Percentiles rank a stretch among this genome's conserved stretches.
These are phyloP conservation scores for Coleophoma eucalyptorum DNA, from an alignment of 2,329 filamentous ascomycete species.

Conservation along the genomic window DNA sequence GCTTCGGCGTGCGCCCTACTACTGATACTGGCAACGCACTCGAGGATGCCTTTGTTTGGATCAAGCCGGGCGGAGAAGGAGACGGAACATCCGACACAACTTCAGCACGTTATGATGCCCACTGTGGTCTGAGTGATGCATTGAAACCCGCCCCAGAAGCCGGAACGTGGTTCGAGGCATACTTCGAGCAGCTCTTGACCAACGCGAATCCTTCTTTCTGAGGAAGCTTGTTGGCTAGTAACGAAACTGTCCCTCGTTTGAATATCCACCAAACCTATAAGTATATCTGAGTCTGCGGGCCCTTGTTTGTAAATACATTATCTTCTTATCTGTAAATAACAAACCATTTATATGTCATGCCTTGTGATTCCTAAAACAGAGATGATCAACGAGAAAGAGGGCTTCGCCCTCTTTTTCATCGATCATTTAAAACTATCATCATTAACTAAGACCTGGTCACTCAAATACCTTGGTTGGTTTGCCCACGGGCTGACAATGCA, in stretches of 20 bases:
- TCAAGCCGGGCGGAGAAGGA: constrained; percentile 60
- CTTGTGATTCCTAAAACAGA: not conserved
- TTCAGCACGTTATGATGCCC: constrained; percentile 43
- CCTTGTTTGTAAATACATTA: not conserved
- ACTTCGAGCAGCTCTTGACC: constrained; percentile 52
- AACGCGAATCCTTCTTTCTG: constrained; percentile 53
- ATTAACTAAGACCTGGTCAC: not conserved
- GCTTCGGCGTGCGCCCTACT: constrained; percentile 61
- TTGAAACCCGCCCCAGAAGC: constrained; percentile 66
- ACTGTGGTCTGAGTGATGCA: constrained; percentile 46
- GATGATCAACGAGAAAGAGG: not conserved
- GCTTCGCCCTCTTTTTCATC: too few relatives aligned
- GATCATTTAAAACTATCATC: not conserved
- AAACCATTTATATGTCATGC: not conserved
- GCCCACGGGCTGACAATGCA: too few relatives aligned
- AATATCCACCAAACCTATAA: not conserved
- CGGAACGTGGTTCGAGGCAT: constrained; percentile 57
- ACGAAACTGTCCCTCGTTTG: not conserved
- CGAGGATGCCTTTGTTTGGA: constrained; percentile 66
- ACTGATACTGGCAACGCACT: constrained; percentile 55
- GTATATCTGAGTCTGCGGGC: not conserved
- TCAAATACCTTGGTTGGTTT: too few relatives aligned
- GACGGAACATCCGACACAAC: constrained; percentile 34
- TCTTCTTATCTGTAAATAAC: not conserved
- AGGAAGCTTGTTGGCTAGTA: not conserved